Base-by-base conservation (phyloP, 495 filamentous ascomycete species). In the Aspergillus bertholletiae region DNA sequence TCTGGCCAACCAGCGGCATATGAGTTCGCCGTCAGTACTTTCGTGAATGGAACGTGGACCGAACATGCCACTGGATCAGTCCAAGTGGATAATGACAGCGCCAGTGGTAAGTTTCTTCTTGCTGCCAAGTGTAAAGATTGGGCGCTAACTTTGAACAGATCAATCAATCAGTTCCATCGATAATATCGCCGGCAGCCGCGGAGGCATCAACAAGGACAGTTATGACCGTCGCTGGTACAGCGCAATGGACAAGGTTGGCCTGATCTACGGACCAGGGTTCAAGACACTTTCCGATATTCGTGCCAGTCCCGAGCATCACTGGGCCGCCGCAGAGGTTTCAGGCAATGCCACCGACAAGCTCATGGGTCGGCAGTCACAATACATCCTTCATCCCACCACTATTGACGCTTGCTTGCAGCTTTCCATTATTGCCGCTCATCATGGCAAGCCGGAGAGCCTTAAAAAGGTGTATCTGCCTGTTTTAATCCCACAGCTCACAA, bases 381-480 rank as follows among this genome's bases (percentile, higher is more conserved):
- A 73, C 49, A 47, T 63, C 0, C 40, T 78, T 5, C 75, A 78
- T 55, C 75, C 74, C 0, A 55, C 67, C 0, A 50, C 61, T 1
- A 54, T 78, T 22, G 74, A 78, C 49, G 56, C 54, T 2, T 60
- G 58, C 13, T 57, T 75, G 15, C 75, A 76, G 55, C 66, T 73
- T 2, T 51, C 61, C 28, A 71, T 70, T 41, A 51, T 65, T 23
- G 58, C 73, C 27, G 63, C 70, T 43, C 57, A 67, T 27, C 60
- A 56, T 17, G 71, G 71, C 6, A 56, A 55, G 7, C 53, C 56
- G 40, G 65, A 60, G 11, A 62, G 52, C 11, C 65, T 75, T 63
- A 34, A 59, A 4, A 65, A 53, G 30, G 71, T 68, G 28, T 60
- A 62, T n/a, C 63, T 76, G 3, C 74, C 72, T 1, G 49, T 70